phyloP scores from a whole-genome alignment of 805 yeast species.

The Maudiozyma turicensis region DNA sequence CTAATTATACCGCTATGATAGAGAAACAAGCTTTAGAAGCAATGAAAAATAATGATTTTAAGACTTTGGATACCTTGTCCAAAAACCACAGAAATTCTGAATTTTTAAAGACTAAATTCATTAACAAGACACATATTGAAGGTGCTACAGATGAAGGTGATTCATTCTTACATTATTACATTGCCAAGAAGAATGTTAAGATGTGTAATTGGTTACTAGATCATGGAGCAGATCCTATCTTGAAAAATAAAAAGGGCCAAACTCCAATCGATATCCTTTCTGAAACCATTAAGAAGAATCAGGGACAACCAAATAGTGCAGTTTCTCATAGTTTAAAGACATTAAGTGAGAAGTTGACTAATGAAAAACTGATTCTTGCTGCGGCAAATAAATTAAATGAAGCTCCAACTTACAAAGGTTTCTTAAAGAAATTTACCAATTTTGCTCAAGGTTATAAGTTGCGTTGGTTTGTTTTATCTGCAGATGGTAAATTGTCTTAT shows the following conservation, averaged over 20 bases:
- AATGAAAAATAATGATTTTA: slow-evolving; percentile 60
- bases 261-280: slow-evolving; percentile 67
- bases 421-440: slow-evolving; percentile 92
- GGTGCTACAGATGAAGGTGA: slow-evolving; percentile 78
- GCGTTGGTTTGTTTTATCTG: slow-evolving; percentile 83
- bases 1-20: slow-evolving; percentile 63
- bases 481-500: slow-evolving; percentile 74
- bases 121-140: slow-evolving; percentile 34
- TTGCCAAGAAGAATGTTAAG: slow-evolving; percentile 58
- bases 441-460: slow-evolving; percentile 91
- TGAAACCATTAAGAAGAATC: slow-evolving; percentile 9
- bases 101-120: slow-evolving; percentile 63
- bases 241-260: slow-evolving; percentile 69
- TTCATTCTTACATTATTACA: slow-evolving; percentile 82
- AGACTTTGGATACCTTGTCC: slow-evolving; percentile 51
- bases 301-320: slow-evolving; percentile 7
- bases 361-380: slow-evolving; percentile 60
- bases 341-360: slow-evolving; percentile 61
- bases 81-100: slow-evolving; percentile 68
- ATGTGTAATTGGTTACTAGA: slow-evolving; percentile 82
- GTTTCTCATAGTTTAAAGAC: slow-evolving; percentile 37
- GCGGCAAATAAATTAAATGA: slow-evolving; percentile 31
- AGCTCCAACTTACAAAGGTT: slow-evolving; percentile 83
- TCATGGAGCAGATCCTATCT: slow-evolving; percentile 93
- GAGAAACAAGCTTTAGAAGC: slow-evolving; percentile 60